Evolutionary conservation across 257 asterid species (phyloP), one percentile per base, ranked within the genome.

Genomic region (Scutellaria barbata): DNA sequence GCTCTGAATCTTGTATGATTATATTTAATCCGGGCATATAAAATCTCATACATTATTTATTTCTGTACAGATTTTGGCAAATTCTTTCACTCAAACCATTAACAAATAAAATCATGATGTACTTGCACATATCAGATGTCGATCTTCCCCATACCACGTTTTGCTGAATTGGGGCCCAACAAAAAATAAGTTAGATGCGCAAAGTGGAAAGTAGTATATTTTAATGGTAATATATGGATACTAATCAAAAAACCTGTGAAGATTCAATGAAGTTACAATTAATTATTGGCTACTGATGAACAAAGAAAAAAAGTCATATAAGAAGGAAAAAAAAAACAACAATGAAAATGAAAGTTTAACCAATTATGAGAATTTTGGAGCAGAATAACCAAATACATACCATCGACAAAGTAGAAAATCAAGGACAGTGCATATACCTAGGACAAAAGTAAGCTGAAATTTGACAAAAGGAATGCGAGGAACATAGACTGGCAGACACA

Each of bases 391-490:
- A 42, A 51, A 52, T 5, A 10, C 48, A 52, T 9, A 48, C 52
- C 41, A 54, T 55, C 45, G 53, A 18, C 54, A 50, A 40, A 40
- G 40, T 30, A 66, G 6, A 53, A 41, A 37, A 60, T 63, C n/a
- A 8, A 51, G n/a, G 39, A 43, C 13, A 12, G 67, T 8, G 45
- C 47, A 22, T 51, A 63, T 41, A 58, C 68, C 61, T 20, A 37
- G 50, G 18, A 65, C 35, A 56, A 11, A 56, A 11, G 13, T 35
- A 40, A 68, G 69, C 56, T 46, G 62, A 47, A 37, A 47, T 57
- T 48, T 20, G 39, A 13, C 45, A 6, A 47, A 35, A 18, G 58
- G 48, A 35, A 35, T 10, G 35, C 22, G 18, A 12, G 53, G 43
- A 47, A 25, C 57, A 37, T 48, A 37, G 56, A 45, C 20, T 12